phyloP scores from a whole-genome alignment of 108 stramenopile genomes.

The Schizochytrium sp. region DNA sequence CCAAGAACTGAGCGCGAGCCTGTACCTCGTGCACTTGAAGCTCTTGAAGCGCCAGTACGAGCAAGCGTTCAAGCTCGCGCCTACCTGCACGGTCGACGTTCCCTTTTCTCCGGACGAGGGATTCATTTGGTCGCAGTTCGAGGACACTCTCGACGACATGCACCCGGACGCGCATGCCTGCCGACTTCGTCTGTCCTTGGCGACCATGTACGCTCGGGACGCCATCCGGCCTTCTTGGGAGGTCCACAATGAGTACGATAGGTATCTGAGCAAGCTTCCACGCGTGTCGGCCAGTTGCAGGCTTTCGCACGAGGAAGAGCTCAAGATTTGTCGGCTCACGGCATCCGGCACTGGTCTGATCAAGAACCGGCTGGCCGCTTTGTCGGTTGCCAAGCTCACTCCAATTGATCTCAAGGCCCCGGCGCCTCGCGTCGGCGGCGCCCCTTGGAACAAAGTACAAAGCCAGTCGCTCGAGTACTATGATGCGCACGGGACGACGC shows the following conservation, averaged over 20 bases:
- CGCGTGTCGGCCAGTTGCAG: neutral
- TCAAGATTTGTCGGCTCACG: neutral
- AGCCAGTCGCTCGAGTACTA: slow-evolving; percentile 3
- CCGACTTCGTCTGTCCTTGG: neutral
- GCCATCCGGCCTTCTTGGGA: neutral
- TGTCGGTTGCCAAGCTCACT: neutral
- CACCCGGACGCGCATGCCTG: slow-evolving; percentile 5
- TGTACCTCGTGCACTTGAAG: neutral
- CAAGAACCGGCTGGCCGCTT: neutral
- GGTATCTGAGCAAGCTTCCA: neutral
- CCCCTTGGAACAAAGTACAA: neutral
- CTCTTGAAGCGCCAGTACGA: neutral
- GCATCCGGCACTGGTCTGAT: neutral
- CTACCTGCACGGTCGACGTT: neutral
- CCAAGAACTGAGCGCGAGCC: neutral
- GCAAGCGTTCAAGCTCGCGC: neutral
- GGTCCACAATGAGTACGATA: neutral
- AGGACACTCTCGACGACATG: neutral
- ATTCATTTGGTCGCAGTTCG: neutral
- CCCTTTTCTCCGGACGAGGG: slow-evolving; percentile 3
- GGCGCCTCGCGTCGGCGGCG: slow-evolving; percentile 1
- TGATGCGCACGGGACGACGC: neutral
- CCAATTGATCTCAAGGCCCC: neutral
- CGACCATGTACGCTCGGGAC: neutral
- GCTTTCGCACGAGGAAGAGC: slow-evolving; percentile 9